Evolutionary conservation across 2,329 filamentous ascomycete genomes (phyloP).

Genomic region (Venturia carpophila): DNA sequence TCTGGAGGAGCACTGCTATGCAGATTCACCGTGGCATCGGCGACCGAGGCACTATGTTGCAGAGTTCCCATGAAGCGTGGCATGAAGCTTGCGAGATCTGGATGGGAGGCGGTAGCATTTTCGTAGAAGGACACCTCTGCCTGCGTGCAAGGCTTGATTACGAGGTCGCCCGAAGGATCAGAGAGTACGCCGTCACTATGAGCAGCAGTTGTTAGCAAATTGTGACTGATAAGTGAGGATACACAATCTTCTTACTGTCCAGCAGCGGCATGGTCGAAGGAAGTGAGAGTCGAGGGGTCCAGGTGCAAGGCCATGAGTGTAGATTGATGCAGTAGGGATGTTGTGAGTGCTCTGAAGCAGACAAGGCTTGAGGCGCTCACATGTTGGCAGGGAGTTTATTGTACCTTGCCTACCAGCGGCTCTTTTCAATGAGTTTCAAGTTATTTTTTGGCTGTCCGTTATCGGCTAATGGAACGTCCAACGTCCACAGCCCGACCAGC

Average conservation of each 20-base stretch:
- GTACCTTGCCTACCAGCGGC: neutral
- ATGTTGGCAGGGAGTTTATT: neutral
- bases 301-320: conserved; percentile 25
- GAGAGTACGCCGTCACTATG: conserved; percentile 81
- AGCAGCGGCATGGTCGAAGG: conserved; percentile 69
- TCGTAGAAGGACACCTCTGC: conserved; percentile 89
- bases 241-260: conserved; percentile 56
- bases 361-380: neutral
- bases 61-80: conserved; percentile 79
- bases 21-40: conserved; percentile 23
- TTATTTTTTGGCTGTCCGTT: neutral
- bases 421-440: too few relatives aligned
- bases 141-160: conserved; percentile 88
- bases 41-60: conserved; percentile 49
- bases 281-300: conserved; percentile 53
- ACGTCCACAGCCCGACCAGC: too few relatives aligned
- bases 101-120: conserved; percentile 55
- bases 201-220: conserved; percentile 4
- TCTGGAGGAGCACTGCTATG: conserved; percentile 21
- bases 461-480: neutral
- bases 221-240: neutral
- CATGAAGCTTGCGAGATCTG: conserved; percentile 71
- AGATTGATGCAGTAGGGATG: neutral
- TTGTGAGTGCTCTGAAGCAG: neutral
- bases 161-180: conserved; percentile 71